A percentile compares a stretch with the other conserved stretches of the same genome.
These are phyloP conservation scores for Rugonectria rugulosa DNA, from an alignment of 2,329 filamentous ascomycete species.

Conservation along the genomic window DNA sequence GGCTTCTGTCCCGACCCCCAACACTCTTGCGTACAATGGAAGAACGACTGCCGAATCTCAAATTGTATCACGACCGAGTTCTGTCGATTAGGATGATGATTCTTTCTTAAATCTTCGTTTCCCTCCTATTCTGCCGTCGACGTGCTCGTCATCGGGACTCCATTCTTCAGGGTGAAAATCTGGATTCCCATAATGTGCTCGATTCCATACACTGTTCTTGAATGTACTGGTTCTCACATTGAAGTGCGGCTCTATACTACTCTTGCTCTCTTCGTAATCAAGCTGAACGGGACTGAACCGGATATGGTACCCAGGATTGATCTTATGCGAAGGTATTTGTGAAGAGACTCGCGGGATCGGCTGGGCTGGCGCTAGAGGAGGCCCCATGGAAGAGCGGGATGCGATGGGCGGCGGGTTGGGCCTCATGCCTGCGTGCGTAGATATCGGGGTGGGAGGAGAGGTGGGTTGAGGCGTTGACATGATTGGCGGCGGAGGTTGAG, in stretches of 20 bases:
- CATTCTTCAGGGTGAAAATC: constrained; percentile 57
- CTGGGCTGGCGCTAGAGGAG: constrained; percentile 4
- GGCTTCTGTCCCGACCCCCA: background rate
- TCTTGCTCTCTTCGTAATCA: constrained; percentile 59
- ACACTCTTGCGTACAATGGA: background rate
- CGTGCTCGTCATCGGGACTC: constrained; percentile 50
- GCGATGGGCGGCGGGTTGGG: constrained; percentile 30
- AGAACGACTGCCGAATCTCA: background rate
- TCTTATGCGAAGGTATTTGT: background rate
- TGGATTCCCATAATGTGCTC: constrained; percentile 72
- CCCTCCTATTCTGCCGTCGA: constrained; percentile 38
- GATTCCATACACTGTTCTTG: constrained; percentile 72
- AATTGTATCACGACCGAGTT: too few species aligned
- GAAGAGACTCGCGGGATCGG: background rate
- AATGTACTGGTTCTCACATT: constrained; percentile 64
- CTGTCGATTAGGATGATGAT: constrained; percentile 7
- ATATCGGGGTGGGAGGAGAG: constrained; percentile 44
- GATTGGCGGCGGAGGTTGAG: constrained; percentile 40
- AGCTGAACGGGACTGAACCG: constrained; percentile 59
- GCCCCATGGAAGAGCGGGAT: constrained; percentile 21
- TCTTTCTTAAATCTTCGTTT: constrained; percentile 39
- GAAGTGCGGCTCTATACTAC: constrained; percentile 55
- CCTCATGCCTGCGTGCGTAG: constrained; percentile 29
- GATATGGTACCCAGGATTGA: constrained; percentile 40
- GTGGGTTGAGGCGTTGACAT: constrained; percentile 42